Percentiles rank a stretch among this genome's conserved stretches.
Evolutionary conservation across 345 rosid species (phyloP).

Genomic region (Theobroma cacao): DNA sequence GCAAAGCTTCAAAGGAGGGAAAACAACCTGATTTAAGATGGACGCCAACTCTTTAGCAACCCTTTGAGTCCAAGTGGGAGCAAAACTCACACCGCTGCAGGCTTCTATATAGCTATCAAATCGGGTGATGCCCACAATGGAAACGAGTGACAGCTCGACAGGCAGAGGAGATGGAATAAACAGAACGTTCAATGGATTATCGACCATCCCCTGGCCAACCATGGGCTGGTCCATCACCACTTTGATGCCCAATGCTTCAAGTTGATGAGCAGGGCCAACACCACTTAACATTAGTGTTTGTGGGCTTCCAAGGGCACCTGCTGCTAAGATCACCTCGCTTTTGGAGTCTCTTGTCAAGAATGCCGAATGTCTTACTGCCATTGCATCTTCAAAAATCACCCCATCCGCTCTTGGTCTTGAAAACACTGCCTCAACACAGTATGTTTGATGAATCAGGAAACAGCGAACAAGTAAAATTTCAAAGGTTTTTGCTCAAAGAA

Average conservation of each 20-base stretch:
- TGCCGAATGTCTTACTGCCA: conserved; percentile 46
- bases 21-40: conserved; percentile 47
- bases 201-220: conserved; percentile 82
- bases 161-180: conserved; percentile 63
- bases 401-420: conserved; percentile 61
- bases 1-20: background rate
- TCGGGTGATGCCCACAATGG: conserved; percentile 72
- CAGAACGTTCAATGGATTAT: conserved; percentile 80
- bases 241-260: conserved; percentile 40
- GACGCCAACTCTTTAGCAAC: conserved; percentile 27
- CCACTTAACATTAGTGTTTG: conserved; percentile 83
- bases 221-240: conserved; percentile 60
- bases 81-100: conserved; percentile 54
- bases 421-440: conserved; percentile 13
- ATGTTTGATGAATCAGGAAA: background rate
- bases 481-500: background rate
- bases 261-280: conserved; percentile 67
- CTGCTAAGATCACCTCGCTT: conserved; percentile 66
- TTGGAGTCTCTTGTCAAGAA: conserved; percentile 26
- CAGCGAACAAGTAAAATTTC: background rate
- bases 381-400: conserved; percentile 53
- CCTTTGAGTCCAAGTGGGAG: conserved; percentile 40
- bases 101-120: conserved; percentile 63
- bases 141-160: conserved; percentile 71
- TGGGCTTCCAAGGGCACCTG: conserved; percentile 90